A percentile compares a stretch with the other conserved stretches of the same genome.
Conservation (phyloP, 179 eudicot species). For the Spinacia oleracea region DNA sequence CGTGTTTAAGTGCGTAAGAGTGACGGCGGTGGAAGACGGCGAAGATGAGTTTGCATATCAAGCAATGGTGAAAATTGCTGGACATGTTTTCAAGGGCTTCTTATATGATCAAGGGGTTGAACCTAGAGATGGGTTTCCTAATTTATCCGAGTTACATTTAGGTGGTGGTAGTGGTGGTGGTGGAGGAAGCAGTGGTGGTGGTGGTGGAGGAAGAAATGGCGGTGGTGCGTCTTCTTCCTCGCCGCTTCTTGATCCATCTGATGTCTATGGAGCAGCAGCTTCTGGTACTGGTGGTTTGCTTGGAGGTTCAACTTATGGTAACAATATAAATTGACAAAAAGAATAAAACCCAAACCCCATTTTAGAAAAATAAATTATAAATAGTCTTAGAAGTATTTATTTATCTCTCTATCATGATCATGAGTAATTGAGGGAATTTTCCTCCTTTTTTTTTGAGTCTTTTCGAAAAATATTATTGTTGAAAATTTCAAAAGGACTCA, state of each 20-base stretch:
- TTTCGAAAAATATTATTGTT: slow-evolving; percentile 26
- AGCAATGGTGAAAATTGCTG: slow-evolving; percentile 73
- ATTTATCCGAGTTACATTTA: slow-evolving; percentile 77
- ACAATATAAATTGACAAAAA: slow-evolving; percentile 49
- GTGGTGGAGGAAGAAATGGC: slow-evolving; percentile 43
- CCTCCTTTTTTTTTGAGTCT: slow-evolving; percentile 27
- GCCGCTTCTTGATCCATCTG: slow-evolving; percentile 50
- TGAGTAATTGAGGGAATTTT: not conserved
- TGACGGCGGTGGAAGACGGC: slow-evolving; percentile 78
- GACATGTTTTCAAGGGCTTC: slow-evolving; percentile 89
- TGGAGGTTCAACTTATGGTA: slow-evolving; percentile 70
- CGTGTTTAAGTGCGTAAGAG: slow-evolving; percentile 77
- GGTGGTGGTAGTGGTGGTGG: slow-evolving; percentile 51
- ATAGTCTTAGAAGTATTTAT: not conserved
- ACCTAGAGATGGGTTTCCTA: slow-evolving; percentile 60
- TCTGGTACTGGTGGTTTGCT: slow-evolving; percentile 45
- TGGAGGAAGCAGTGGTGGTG: slow-evolving; percentile 41
- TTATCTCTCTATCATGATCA: not conserved
- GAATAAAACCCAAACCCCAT: not conserved
- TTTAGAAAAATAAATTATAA: not conserved
- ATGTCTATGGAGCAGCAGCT: slow-evolving; percentile 53
- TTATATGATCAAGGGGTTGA: slow-evolving; percentile 84
- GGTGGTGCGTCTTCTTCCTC: slow-evolving; percentile 40
- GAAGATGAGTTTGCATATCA: slow-evolving; percentile 89
- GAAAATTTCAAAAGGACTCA: slow-evolving; percentile 15